Percentiles rank a stretch among this genome's conserved stretches.
Evolutionary conservation across 2,329 filamentous ascomycete species (phyloP).

Genomic region (Ilyonectria mors-panacis): DNA sequence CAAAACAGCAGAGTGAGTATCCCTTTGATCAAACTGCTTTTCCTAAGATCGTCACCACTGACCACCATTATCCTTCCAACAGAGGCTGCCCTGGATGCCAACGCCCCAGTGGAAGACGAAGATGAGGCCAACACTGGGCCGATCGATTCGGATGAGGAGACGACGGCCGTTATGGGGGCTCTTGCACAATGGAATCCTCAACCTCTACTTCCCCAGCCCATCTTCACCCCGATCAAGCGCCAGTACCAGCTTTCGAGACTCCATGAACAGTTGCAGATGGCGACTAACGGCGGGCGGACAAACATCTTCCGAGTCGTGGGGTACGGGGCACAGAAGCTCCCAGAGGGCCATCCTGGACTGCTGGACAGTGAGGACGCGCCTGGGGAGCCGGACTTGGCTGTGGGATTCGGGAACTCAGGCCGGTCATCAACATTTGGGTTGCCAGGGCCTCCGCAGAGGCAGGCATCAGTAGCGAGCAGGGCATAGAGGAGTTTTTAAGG

Average conservation of each 20-base stretch:
- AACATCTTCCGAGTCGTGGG: conserved; percentile 76
- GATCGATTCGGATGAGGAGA: conserved; percentile 96
- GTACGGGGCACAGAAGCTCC: conserved; percentile 68
- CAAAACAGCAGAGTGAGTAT: conserved; percentile 91
- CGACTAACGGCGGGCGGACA: conserved; percentile 75
- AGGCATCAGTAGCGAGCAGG: conserved; percentile 63
- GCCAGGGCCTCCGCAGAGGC: conserved; percentile 58
- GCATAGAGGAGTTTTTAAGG: conserved; percentile 54
- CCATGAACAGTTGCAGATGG: conserved; percentile 76
- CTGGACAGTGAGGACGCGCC: conserved; percentile 69
- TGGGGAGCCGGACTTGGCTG: conserved; percentile 68
- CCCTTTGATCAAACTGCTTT: background rate
- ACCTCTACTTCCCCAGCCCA: conserved; percentile 78
- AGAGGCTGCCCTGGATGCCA: conserved; percentile 96
- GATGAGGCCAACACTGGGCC: conserved; percentile 84
- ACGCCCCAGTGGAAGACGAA: conserved; percentile 90
- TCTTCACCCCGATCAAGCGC: conserved; percentile 73
- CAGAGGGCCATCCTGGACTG: conserved; percentile 63
- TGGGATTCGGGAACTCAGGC: conserved; percentile 55
- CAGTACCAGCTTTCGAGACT: conserved; percentile 75
- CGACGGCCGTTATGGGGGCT: conserved; percentile 87
- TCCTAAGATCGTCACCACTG: conserved; percentile 35
- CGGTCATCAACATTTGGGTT: conserved; percentile 62
- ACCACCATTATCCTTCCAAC: conserved; percentile 39
- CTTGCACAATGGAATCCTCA: conserved; percentile 83